Percentiles rank a stretch among this genome's conserved stretches.
These are phyloP conservation scores for Penicillium sp. DNA, from an alignment of 2,329 filamentous ascomycete species.

Conservation along the genomic window DNA sequence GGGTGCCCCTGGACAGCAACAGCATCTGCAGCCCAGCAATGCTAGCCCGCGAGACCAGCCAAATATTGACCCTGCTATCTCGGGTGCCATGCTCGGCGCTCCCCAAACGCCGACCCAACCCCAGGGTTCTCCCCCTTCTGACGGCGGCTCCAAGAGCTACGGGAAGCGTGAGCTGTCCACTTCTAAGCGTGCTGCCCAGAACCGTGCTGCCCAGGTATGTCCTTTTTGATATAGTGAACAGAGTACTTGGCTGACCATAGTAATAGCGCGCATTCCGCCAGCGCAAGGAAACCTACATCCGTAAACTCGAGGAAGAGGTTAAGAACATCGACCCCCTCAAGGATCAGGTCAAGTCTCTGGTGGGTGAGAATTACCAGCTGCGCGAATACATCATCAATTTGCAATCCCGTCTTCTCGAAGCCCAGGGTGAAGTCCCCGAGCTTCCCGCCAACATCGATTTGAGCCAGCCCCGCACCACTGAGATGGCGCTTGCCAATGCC, in stretches of 20 bases:
- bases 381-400: slow-evolving; percentile 90
- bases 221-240: not conserved
- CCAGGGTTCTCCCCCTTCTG: slow-evolving; percentile 23
- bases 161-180: slow-evolving; percentile 86
- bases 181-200: slow-evolving; percentile 94
- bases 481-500: slow-evolving; percentile 30
- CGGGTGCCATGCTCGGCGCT: slow-evolving; percentile 50
- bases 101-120: slow-evolving; percentile 32
- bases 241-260: slow-evolving; percentile 8
- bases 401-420: slow-evolving; percentile 80
- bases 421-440: slow-evolving; percentile 77
- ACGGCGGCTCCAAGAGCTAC: slow-evolving; percentile 65
- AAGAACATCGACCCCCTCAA: slow-evolving; percentile 75
- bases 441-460: slow-evolving; percentile 78
- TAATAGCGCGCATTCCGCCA: slow-evolving; percentile 88
- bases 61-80: slow-evolving; percentile 59
- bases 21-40: slow-evolving; percentile 38
- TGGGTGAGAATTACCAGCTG: slow-evolving; percentile 84
- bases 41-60: slow-evolving; percentile 48
- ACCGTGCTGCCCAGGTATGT: slow-evolving; percentile 89
- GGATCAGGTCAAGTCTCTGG: slow-evolving; percentile 72
- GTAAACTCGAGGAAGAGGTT: slow-evolving; percentile 92
- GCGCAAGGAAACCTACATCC: slow-evolving; percentile 97
- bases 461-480: slow-evolving; percentile 48
- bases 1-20: slow-evolving; percentile 42